phyloP scores from a whole-genome alignment of 140 eudicot genomes.

The Oenanthe javanica region DNA sequence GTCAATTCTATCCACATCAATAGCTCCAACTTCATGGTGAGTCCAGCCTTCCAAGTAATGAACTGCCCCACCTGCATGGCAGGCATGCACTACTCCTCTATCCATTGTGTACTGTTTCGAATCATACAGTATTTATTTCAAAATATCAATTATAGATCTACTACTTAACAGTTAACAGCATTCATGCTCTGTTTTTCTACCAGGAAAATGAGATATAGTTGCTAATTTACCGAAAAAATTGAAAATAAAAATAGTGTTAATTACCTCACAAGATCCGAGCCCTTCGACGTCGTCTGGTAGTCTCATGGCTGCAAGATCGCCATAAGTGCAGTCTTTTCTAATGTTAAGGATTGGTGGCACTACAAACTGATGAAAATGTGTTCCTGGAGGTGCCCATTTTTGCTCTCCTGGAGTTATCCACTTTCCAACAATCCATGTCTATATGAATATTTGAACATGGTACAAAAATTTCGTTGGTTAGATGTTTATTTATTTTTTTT shows the following conservation, averaged over 20 bases:
- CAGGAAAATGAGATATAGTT: neutral
- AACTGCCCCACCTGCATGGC: constrained; percentile 95
- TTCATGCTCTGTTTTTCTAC: neutral
- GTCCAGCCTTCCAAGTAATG: constrained; percentile 91
- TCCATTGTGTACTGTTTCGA: constrained; percentile 73
- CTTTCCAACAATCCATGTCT: constrained; percentile 96
- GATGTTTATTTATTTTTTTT: neutral
- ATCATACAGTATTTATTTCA: neutral
- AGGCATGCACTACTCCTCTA: constrained; percentile 93
- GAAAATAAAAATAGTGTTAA: too few relatives aligned
- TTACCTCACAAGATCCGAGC: constrained; percentile 88
- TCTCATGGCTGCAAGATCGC: constrained; percentile 93
- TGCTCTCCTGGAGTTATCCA: constrained; percentile 92
- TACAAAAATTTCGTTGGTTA: neutral
- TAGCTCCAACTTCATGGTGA: constrained; percentile 97
- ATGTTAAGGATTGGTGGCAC: constrained; percentile 71
- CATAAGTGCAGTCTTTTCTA: constrained; percentile 87
- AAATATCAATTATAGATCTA: neutral
- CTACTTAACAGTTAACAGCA: neutral
- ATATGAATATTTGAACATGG: neutral
- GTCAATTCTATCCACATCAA: constrained; percentile 82
- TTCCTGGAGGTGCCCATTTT: constrained; percentile 86
- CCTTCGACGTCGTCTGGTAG: constrained; percentile 78
- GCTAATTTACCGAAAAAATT: neutral
- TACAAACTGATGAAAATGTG: constrained; percentile 95